These are phyloP conservation scores for Clathrospora elynae DNA, from an alignment of 2,329 filamentous ascomycete genomes.

Conservation along the genomic window DNA sequence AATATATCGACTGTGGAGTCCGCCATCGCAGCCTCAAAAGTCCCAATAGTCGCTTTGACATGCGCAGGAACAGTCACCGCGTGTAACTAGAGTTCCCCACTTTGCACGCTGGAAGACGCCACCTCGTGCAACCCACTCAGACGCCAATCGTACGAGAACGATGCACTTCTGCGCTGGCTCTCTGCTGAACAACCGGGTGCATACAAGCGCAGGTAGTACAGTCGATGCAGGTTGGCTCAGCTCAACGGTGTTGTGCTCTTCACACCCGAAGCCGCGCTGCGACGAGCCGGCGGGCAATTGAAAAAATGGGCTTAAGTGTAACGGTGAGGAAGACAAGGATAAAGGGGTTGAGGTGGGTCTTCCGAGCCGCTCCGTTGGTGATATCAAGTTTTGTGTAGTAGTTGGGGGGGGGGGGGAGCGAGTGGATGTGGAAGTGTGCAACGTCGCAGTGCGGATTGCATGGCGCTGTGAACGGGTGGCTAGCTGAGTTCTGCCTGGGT, in stretches of 20 bases:
- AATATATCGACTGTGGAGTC: no score
- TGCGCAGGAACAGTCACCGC: slow-evolving; percentile 10
- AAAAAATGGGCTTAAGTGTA: neutral
- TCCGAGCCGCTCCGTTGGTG: neutral
- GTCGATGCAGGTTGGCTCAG: neutral
- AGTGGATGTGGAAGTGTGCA: slow-evolving; percentile 1
- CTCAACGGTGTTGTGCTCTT: no score
- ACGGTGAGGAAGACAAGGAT: neutral
- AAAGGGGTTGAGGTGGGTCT: neutral
- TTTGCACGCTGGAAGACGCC: slow-evolving; percentile 11
- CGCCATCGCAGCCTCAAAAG: slow-evolving; percentile 5
- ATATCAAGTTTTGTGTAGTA: neutral
- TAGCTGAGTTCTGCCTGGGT: neutral
- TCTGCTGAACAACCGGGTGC: slow-evolving; percentile 1
- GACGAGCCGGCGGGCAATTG: neutral
- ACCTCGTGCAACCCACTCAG: slow-evolving; percentile 1
- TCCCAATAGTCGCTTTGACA: slow-evolving; percentile 9
- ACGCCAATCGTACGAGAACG: slow-evolving; percentile 10
- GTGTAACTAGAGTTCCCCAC: slow-evolving; percentile 2
- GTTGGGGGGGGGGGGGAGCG: neutral
- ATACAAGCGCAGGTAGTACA: slow-evolving; percentile 7
- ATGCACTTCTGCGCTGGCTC: slow-evolving; percentile 2
- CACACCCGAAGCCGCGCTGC: no score
- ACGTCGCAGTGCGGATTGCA: neutral
- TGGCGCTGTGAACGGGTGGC: slow-evolving; percentile 1